phyloP scores from a whole-genome alignment of 192 early-diverging fungal species.

The Pilaira anomala region DNA sequence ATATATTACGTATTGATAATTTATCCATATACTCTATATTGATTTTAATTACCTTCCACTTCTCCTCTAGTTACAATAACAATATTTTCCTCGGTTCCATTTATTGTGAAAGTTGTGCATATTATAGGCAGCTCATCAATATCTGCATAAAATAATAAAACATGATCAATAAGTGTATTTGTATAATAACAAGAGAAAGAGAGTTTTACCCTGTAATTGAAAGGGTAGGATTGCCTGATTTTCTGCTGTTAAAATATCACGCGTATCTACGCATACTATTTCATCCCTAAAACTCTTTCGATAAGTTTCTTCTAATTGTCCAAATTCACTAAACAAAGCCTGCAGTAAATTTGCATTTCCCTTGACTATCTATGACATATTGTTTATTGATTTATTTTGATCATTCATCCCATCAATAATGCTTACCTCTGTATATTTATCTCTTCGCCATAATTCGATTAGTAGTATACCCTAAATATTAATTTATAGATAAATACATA shows the following conservation, averaged over 20 bases:
- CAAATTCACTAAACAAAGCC: background rate
- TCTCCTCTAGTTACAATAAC: slow-evolving; percentile 4
- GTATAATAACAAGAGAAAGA: too few species aligned
- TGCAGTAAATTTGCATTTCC: background rate
- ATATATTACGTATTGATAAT: background rate
- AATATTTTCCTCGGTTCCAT: too few species aligned
- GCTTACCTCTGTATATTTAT: slow-evolving; percentile 5
- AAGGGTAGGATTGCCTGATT: background rate
- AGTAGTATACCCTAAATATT: slow-evolving; percentile 1
- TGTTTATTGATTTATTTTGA: background rate
- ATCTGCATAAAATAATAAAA: too few species aligned
- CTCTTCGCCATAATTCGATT: slow-evolving; percentile 17
- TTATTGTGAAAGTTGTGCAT: too few species aligned
- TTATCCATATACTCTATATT: background rate
- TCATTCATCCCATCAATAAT: background rate
- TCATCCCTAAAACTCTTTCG: background rate
- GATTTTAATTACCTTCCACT: background rate
- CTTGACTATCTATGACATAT: background rate
- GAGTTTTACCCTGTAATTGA: too few species aligned
- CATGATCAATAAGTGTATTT: too few species aligned
- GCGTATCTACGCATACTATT: background rate
- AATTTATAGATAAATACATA: background rate
- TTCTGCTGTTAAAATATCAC: background rate
- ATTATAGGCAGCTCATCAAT: too few species aligned
- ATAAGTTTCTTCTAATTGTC: background rate